Conservation (phyloP, 1,284 basidiomycete genomes). For the Ganoderma lingzhi region DNA sequence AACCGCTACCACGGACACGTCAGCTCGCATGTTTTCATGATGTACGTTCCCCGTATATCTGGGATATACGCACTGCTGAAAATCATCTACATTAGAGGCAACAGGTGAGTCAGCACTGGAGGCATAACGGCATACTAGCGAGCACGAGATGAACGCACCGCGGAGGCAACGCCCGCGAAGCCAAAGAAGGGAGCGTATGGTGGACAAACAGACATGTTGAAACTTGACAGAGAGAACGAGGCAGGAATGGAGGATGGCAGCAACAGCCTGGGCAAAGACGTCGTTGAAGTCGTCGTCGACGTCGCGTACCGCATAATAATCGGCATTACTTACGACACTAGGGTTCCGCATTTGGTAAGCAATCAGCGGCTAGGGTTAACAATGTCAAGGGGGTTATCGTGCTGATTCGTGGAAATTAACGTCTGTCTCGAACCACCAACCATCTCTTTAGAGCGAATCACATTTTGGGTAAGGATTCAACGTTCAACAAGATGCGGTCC, state of each 20-base stretch:
- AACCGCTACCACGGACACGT: constrained; percentile 61
- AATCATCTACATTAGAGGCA: constrained; percentile 68
- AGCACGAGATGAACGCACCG: constrained; percentile 59
- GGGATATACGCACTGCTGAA: constrained; percentile 76
- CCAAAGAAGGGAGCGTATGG: constrained; percentile 89
- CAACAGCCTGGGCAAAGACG: constrained; percentile 12
- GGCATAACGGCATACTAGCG: constrained; percentile 8
- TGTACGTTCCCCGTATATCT: not conserved
- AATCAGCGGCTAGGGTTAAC: constrained; percentile 5
- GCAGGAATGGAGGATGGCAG: constrained; percentile 8
- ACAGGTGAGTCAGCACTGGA: constrained; percentile 11
- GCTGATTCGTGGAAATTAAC: not conserved
- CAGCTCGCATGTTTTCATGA: not conserved
- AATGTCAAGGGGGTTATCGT: not conserved
- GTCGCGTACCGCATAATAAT: not conserved
- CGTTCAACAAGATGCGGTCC: not conserved
- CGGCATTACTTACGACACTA: constrained; percentile 5
- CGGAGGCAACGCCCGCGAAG: constrained; percentile 83
- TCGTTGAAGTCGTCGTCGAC: constrained; percentile 13
- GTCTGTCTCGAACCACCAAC: not conserved
- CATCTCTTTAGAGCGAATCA: not conserved
- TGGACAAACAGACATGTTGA: constrained; percentile 61
- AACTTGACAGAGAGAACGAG: not conserved
- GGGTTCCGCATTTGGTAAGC: constrained; percentile 16
- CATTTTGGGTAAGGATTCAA: not conserved